These are phyloP conservation scores for Leccinum fibrillosum DNA, from an alignment of 768 basidiomycete species.

Conservation along the genomic window DNA sequence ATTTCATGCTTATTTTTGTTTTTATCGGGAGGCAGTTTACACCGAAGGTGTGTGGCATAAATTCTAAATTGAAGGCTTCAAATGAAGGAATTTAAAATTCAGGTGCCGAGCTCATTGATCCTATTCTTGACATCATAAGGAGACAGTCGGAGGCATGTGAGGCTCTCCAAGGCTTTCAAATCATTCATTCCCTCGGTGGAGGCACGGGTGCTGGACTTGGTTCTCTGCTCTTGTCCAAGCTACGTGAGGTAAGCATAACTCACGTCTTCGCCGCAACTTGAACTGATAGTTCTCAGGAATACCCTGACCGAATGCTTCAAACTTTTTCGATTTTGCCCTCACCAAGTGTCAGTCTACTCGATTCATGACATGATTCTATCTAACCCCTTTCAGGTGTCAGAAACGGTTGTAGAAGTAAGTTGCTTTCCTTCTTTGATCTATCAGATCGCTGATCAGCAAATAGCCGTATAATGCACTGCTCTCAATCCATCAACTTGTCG, in stretches of 20 bases:
- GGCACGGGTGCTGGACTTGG: slow-evolving; percentile 89
- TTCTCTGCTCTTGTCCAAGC: slow-evolving; percentile 72
- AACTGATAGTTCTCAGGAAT: too few relatives aligned
- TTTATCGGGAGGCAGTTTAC: slow-evolving; percentile 52
- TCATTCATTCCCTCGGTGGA: slow-evolving; percentile 87
- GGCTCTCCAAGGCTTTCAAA: slow-evolving; percentile 86
- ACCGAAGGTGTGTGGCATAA: slow-evolving; percentile 64
- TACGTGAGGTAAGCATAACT: slow-evolving; percentile 48
- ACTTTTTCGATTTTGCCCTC: too few relatives aligned
- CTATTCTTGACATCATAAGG: slow-evolving; percentile 78
- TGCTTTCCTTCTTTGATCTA: neutral
- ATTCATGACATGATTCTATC: too few relatives aligned
- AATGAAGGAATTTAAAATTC: neutral
- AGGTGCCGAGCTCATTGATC: slow-evolving; percentile 91
- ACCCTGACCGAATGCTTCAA: too few relatives aligned
- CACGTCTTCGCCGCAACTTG: too few relatives aligned
- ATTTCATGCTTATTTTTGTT: slow-evolving; percentile 20
- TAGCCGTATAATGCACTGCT: slow-evolving; percentile 83
- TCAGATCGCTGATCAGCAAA: slow-evolving; percentile 8
- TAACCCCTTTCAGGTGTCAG: slow-evolving; percentile 34
- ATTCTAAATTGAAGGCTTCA: neutral
- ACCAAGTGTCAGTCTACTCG: too few relatives aligned
- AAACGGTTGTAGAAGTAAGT: slow-evolving; percentile 52
- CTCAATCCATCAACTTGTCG: slow-evolving; percentile 85
- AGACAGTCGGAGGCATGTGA: slow-evolving; percentile 81